A percentile compares a stretch with the other conserved stretches of the same genome.
These are phyloP conservation scores for Hydrangea macrophylla DNA, from an alignment of 148 eudicot species.

Conservation along the genomic window DNA sequence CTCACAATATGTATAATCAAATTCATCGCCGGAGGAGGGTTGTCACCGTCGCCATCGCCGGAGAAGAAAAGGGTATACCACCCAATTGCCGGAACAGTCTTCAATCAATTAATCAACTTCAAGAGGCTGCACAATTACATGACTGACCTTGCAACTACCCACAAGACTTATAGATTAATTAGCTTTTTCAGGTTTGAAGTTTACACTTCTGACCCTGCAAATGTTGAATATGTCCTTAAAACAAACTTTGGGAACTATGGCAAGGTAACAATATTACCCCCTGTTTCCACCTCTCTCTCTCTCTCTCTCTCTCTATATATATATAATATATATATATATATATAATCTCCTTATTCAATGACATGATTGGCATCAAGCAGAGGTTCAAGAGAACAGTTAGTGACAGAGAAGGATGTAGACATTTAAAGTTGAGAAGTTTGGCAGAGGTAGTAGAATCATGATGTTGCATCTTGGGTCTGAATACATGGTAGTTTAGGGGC, in stretches of 20 bases:
- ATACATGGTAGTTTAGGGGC: too few species aligned
- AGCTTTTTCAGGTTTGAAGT: background rate
- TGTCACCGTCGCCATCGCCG: too few species aligned
- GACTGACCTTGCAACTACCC: background rate
- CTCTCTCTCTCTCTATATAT: too few species aligned
- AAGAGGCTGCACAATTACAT: constrained; percentile 12
- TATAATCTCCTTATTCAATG: too few species aligned
- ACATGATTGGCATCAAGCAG: too few species aligned
- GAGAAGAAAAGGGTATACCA: constrained; percentile 4
- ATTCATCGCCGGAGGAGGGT: background rate
- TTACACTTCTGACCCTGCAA: constrained; percentile 12
- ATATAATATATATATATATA: too few species aligned
- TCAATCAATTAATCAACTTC: constrained; percentile 4
- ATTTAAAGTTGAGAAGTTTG: too few species aligned
- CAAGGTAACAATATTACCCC: constrained; percentile 2
- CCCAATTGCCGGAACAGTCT: constrained; percentile 11
- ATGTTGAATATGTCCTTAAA: constrained; percentile 16
- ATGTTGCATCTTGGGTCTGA: too few species aligned
- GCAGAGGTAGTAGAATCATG: too few species aligned
- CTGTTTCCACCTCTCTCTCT: background rate
- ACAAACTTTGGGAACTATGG: constrained; percentile 20
- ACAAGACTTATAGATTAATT: constrained; percentile 15
- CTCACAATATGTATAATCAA: background rate
- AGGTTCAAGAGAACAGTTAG: too few species aligned
- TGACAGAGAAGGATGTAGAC: too few species aligned